Evolutionary conservation across 1,139 yeast species (phyloP).

Genomic region (Taphrina flavorubra): DNA sequence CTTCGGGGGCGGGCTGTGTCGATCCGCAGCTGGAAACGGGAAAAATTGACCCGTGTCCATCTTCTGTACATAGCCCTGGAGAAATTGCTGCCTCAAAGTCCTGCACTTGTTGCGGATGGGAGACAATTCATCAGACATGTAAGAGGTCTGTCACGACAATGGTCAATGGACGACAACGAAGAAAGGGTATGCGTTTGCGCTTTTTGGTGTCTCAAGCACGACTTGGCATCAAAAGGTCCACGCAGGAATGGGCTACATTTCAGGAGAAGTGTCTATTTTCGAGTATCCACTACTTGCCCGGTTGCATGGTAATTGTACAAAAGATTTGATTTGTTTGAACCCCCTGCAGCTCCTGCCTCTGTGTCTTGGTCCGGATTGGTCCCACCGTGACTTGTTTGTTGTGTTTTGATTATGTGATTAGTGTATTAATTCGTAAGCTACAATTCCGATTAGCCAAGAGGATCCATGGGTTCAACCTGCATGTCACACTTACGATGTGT

Average conservation of each 20-base stretch:
- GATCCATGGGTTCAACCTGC: not conserved
- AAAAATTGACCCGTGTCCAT: too few species aligned
- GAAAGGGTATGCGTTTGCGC: too few species aligned
- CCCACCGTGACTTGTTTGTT: not conserved
- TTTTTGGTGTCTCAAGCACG: too few species aligned
- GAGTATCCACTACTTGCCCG: not conserved
- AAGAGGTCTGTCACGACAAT: too few species aligned
- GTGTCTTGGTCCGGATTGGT: slow-evolving; percentile 4
- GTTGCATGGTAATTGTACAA: slow-evolving; percentile 2
- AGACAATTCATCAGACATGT: too few species aligned
- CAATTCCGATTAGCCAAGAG: not conserved
- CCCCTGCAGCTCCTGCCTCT: slow-evolving; percentile 12
- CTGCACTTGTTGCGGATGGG: too few species aligned
- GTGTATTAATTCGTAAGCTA: slow-evolving; percentile 13
- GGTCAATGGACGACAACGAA: too few species aligned
- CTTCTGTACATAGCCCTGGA: too few species aligned
- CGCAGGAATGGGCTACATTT: not conserved
- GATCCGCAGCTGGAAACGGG: too few species aligned
- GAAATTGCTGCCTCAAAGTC: too few species aligned
- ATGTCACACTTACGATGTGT: slow-evolving; percentile 16
- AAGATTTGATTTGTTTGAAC: not conserved
- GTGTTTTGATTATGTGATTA: slow-evolving; percentile 22
- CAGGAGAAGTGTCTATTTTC: not conserved
- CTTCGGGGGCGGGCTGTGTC: too few species aligned
- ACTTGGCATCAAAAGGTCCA: too few species aligned